These are phyloP conservation scores for Alloteropsis angusta DNA, from an alignment of 202 grass and related monocot species.

Conservation along the genomic window DNA sequence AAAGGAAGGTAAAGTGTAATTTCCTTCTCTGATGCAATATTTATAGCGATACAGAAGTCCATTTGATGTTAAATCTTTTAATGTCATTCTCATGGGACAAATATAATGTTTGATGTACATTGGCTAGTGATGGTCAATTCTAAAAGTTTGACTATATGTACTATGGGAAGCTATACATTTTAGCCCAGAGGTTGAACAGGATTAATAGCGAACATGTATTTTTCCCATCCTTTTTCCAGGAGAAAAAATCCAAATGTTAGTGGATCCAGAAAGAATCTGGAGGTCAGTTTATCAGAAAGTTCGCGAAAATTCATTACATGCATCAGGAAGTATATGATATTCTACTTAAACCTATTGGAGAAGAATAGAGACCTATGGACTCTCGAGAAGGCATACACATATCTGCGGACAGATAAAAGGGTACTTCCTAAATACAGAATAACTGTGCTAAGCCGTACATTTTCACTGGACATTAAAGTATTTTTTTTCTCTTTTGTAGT, in stretches of 20 bases:
- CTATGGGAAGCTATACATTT: neutral
- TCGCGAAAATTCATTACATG: constrained; percentile 93
- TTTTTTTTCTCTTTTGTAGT: constrained; percentile 38
- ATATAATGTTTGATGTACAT: neutral
- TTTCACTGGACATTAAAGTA: constrained; percentile 14
- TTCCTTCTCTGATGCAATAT: neutral
- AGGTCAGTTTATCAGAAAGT: constrained; percentile 97
- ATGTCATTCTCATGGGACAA: neutral
- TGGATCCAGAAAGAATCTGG: constrained; percentile 76
- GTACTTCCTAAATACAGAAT: constrained; percentile 36
- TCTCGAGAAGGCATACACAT: constrained; percentile 76
- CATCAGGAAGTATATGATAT: constrained; percentile 84
- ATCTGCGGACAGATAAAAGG: constrained; percentile 85
- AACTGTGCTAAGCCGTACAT: neutral
- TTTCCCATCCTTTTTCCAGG: constrained; percentile 38
- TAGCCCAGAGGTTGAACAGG: neutral
- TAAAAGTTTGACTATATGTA: neutral
- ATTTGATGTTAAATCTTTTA: neutral
- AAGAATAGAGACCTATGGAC: constrained; percentile 69
- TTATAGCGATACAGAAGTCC: neutral
- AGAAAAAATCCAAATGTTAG: constrained; percentile 72
- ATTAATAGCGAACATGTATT: constrained; percentile 16
- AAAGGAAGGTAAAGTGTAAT: constrained; percentile 66
- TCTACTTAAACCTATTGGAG: constrained; percentile 88
- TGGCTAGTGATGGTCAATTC: neutral